Base-by-base conservation (phyloP, 805 yeast species). In the Kregervanrija fluxuum region DNA sequence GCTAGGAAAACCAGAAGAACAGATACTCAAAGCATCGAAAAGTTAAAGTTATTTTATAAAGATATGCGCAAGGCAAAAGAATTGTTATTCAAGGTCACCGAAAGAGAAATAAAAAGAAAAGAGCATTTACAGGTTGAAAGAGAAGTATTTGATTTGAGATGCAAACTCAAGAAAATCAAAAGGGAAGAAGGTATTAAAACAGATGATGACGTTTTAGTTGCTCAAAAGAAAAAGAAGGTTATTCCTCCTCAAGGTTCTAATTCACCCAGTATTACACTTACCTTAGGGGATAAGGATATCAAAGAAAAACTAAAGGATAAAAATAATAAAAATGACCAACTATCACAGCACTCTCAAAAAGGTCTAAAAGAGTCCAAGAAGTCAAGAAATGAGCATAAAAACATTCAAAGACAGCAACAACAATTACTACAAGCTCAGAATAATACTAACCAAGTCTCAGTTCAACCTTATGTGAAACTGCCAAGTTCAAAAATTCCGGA, bases 1-100 rank as follows among this genome's bases (percentile, higher is more conserved):
- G 93, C 95, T 30, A 83, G 99, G 63, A 93, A 93, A 63, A 93
- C 99, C 0, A 79, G 99, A 63, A 79, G 98, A 51, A 86, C 96
- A 0, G 99, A 93, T 67, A 77, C 85, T 32, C 85, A 88, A 54
- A 88, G 93, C 53, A 82, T 89, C 11, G 97, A 90, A 62, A 78
- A 90, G 51, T 70, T 93, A 41, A 74, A 93, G 16, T 61, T 76
- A 45, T 68, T 93, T 31, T 86, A 84, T 50, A 74, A 74, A 48
- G 95, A 93, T 48, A 71, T 93, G 67, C 82, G 78, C 49, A 74
- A 80, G 41, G 95, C 96, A 1, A 74, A 82, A 50, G 80, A 76
- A 41, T 67, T 93, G 38, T 71, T 88, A 15, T 68, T 80, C 33
- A 62, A 79, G 54, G 85, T 88, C 36, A 82, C 90, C 30, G 78